phyloP scores from a whole-genome alignment of 2,329 filamentous ascomycete genomes.

The Pseudogymnoascus sp. region DNA sequence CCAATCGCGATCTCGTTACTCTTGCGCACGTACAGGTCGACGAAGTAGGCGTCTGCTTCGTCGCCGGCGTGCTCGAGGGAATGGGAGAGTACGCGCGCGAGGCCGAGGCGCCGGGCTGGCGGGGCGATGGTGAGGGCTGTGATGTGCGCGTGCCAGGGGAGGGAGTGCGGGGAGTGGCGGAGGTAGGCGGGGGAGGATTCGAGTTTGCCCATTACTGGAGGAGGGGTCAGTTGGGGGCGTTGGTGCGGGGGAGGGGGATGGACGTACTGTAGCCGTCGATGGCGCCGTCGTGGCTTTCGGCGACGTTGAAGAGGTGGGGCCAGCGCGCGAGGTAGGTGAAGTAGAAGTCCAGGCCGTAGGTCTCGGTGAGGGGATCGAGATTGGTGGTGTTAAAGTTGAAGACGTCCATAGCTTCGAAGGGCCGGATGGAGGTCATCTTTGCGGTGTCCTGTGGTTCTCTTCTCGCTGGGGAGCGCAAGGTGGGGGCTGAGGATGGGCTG shows the following conservation, averaged over 20 bases:
- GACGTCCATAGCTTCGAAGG: slow-evolving; percentile 76
- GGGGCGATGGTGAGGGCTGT: slow-evolving; percentile 91
- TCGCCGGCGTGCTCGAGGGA: slow-evolving; percentile 78
- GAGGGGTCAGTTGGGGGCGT: slow-evolving; percentile 8
- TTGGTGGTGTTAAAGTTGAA: slow-evolving; percentile 91
- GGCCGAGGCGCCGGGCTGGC: slow-evolving; percentile 72
- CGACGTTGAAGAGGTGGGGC: slow-evolving; percentile 89
- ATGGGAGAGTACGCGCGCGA: slow-evolving; percentile 74
- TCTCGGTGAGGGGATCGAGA: slow-evolving; percentile 93
- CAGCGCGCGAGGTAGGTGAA: slow-evolving; percentile 92
- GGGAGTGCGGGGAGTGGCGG: slow-evolving; percentile 73
- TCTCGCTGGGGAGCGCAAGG: background rate
- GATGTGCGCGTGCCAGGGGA: slow-evolving; percentile 99
- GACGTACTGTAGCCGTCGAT: slow-evolving; percentile 86
- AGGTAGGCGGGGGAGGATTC: slow-evolving; percentile 75
- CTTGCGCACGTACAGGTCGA: slow-evolving; percentile 86
- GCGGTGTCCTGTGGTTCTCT: background rate
- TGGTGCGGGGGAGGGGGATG: slow-evolving; percentile 1
- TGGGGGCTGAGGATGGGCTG: background rate
- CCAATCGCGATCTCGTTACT: slow-evolving; percentile 81
- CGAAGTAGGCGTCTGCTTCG: slow-evolving; percentile 81
- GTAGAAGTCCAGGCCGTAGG: slow-evolving; percentile 93
- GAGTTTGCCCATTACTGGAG: slow-evolving; percentile 87
- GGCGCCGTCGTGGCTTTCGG: slow-evolving; percentile 76
- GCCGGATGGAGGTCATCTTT: slow-evolving; percentile 73